Conservation (phyloP, 2,329 filamentous ascomycete species). For the Fusarium sambucinum region DNA sequence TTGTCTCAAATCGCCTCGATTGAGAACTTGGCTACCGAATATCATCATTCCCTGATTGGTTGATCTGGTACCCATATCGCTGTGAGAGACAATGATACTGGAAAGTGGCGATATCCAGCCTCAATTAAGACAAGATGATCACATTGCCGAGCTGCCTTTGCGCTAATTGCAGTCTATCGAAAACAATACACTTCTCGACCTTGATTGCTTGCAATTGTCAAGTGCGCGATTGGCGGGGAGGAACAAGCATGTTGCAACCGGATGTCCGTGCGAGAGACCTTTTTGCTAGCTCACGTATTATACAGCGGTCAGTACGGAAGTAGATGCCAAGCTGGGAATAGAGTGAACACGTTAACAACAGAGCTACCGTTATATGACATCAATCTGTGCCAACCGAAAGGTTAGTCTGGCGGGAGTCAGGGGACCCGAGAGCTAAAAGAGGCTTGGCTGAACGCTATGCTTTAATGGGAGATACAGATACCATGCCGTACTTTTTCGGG, state of each 20-base stretch:
- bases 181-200: background rate
- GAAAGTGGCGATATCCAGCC: background rate
- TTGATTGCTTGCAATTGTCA: background rate
- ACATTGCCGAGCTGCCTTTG: background rate
- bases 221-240: background rate
- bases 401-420: background rate
- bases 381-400: background rate
- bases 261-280: background rate
- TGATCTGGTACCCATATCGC: no score
- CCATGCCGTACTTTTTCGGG: background rate
- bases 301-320: no score
- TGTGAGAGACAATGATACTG: no score
- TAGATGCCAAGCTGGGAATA: no score
- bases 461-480: background rate
- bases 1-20: background rate
- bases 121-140: background rate
- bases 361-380: conserved; percentile 3
- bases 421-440: background rate
- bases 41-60: background rate
- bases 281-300: background rate
- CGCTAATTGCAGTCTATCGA: background rate
- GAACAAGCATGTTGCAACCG: background rate
- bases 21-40: background rate
- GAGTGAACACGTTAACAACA: background rate
- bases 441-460: background rate